Evolutionary conservation across 345 rosid genomes (phyloP).

Genomic region (Arabidopsis thaliana): DNA sequence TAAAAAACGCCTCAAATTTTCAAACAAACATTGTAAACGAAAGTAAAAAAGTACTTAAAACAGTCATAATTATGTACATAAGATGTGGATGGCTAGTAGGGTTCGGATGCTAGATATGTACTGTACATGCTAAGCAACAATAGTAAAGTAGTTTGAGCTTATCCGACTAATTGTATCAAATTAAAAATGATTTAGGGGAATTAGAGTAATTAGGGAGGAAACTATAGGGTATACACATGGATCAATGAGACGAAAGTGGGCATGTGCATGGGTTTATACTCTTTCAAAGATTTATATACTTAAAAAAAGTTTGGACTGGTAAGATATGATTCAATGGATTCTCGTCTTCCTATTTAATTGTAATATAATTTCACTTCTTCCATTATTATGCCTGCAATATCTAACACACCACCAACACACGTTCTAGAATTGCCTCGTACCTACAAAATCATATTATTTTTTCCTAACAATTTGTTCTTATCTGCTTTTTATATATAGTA

Average conservation of each 20-base stretch:
- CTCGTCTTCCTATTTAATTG: conserved; percentile 26
- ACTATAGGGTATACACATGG: conserved; percentile 45
- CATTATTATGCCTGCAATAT: conserved; percentile 41
- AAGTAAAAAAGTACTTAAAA: background rate
- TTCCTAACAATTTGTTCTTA: conserved; percentile 31
- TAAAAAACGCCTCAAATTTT: conserved; percentile 6
- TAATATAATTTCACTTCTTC: conserved; percentile 20
- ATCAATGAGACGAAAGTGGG: conserved; percentile 41
- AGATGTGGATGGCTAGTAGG: conserved; percentile 30
- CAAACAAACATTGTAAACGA: background rate
- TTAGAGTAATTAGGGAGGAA: conserved; percentile 35
- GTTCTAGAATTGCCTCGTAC: conserved; percentile 44
- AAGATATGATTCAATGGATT: conserved; percentile 43
- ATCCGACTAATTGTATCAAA: conserved; percentile 24
- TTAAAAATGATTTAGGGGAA: conserved; percentile 22
- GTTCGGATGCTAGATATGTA: conserved; percentile 31
- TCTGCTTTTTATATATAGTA: conserved; percentile 5
- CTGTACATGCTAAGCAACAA: conserved; percentile 32
- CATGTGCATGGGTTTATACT: conserved; percentile 42
- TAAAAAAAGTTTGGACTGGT: conserved; percentile 9
- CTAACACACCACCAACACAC: conserved; percentile 45
- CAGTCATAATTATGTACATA: conserved; percentile 1
- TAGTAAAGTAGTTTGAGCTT: conserved; percentile 39
- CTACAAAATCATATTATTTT: conserved; percentile 35
- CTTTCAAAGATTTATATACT: conserved; percentile 18